These are phyloP conservation scores for Talaromyces funiculosus DNA, from an alignment of 2,329 filamentous ascomycete species.

Conservation along the genomic window DNA sequence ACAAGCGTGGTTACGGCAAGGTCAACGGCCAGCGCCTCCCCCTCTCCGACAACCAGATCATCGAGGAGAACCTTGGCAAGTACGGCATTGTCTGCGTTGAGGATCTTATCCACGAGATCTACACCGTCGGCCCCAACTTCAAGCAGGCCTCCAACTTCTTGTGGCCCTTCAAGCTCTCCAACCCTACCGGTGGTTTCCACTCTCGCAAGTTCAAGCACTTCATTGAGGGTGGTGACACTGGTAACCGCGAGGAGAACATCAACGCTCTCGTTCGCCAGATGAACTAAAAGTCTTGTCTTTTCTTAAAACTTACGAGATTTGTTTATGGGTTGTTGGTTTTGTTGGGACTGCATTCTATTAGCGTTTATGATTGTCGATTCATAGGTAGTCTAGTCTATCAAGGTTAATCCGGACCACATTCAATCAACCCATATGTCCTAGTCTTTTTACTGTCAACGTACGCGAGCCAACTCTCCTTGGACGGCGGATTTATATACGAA, in stretches of 20 bases:
- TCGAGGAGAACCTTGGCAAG: slow-evolving; percentile 94
- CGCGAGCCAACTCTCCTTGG: neutral
- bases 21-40: slow-evolving; percentile 96
- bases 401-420: slow-evolving; percentile 27
- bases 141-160: slow-evolving; percentile 99
- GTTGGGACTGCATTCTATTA: slow-evolving; percentile 28
- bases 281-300: slow-evolving; percentile 59
- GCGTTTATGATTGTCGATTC: slow-evolving; percentile 26
- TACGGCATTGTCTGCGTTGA: slow-evolving; percentile 99
- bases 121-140: slow-evolving; percentile 98
- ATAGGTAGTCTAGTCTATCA: slow-evolving; percentile 24
- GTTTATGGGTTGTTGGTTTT: slow-evolving; percentile 29
- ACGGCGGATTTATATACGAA: slow-evolving; percentile 6
- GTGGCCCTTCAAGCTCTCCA: slow-evolving; percentile 99
- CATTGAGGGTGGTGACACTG: slow-evolving; percentile 96
- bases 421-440: slow-evolving; percentile 26
- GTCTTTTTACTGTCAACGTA: neutral
- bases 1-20: slow-evolving; percentile 99
- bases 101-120: slow-evolving; percentile 99
- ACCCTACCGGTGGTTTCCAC: slow-evolving; percentile 95
- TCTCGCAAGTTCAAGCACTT: slow-evolving; percentile 98
- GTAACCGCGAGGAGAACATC: slow-evolving; percentile 98
- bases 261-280: slow-evolving; percentile 94
- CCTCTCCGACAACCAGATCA: slow-evolving; percentile 94
- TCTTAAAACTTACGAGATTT: slow-evolving; percentile 26